Base-by-base conservation (phyloP, 371 early-diverging fungal genomes). In the Apophysomyces elegans region DNA sequence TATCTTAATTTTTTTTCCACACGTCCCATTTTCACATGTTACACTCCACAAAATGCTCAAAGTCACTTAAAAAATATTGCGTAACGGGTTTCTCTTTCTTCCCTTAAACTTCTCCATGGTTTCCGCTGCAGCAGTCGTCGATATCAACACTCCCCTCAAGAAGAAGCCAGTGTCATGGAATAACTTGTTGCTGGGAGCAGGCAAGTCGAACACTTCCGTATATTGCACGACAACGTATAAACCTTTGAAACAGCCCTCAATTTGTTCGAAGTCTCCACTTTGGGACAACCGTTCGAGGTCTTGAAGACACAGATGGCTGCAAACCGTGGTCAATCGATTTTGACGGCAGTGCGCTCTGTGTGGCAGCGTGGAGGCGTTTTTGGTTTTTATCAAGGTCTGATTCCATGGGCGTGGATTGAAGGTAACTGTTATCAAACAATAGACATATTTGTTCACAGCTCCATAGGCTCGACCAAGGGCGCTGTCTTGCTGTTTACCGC, bases 371-470 rank as follows among this genome's bases (percentile, higher is more conserved):
- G 95, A 47, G 95, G 94, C 47, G 60, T 94, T 46, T 60, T 83
- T 56, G 92, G 96, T 56, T 95, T 93, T 70, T 95, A 88, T 79
- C 95, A 90, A 79, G 94, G 91, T 62, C 67, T 88, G 65, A 85
- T 89, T 56, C 90, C 91, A 56, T 94, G 96, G 95, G 95, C 96
- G 11, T 94, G 95, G 96, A 94, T 95, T 75, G 95, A 95, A 76
- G 81, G 68, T 45, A 62, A 45, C 38, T 18, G 13, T 45, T 5
- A 5, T 16, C 16, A 26, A 26, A 2, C 32, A 26, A 26, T 26
- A 26, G 2, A 2, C 32, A 26, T 26, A 3, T 26, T 2, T 26
- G 32, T 26, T 26, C 32, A 26, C 32, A 1, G 32, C 2, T 26
- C 32, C 32, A 26, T 26, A 26, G 32, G 32, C 32, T 26, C 32